Conservation (phyloP, 163 green algal species). For the Scenedesmus sp. region DNA sequence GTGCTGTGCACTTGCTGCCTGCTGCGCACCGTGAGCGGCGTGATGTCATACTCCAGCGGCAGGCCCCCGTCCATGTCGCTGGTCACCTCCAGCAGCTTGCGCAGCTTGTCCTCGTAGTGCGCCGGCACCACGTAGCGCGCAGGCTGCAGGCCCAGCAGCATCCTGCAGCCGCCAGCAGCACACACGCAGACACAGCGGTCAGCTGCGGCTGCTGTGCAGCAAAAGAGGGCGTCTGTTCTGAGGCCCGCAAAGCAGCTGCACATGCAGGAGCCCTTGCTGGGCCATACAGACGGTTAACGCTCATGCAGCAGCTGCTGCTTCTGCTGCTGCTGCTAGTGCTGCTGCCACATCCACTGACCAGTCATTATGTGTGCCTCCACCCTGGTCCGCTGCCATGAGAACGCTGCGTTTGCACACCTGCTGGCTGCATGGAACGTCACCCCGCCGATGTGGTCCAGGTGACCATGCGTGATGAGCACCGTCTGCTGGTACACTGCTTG, state of each 20-base stretch:
- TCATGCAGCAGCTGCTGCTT: background rate
- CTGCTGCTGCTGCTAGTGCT: slow-evolving; percentile 12
- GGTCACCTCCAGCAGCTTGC: slow-evolving; percentile 44
- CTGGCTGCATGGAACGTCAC: slow-evolving; percentile 62
- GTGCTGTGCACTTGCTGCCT: background rate
- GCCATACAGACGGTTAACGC: background rate
- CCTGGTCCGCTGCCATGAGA: background rate
- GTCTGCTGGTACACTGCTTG: slow-evolving; percentile 71
- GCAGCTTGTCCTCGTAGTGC: slow-evolving; percentile 37
- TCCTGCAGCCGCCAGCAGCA: slow-evolving; percentile 32
- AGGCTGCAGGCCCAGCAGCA: slow-evolving; percentile 53
- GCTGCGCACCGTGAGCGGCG: slow-evolving; percentile 28
- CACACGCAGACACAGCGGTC: background rate
- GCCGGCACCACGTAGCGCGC: slow-evolving; percentile 53
- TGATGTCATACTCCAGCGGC: slow-evolving; percentile 46
- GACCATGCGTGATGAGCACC: slow-evolving; percentile 72
- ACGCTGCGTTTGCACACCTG: slow-evolving; percentile 2
- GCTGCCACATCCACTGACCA: background rate
- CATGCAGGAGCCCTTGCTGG: background rate
- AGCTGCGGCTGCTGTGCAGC: background rate
- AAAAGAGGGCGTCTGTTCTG: background rate
- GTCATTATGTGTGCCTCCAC: background rate
- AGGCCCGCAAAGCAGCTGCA: background rate
- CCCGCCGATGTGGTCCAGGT: slow-evolving; percentile 81
- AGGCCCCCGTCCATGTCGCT: slow-evolving; percentile 41